A percentile compares a stretch with the other conserved stretches of the same genome.
Conservation (phyloP, 164 flowering plant genomes). For the Dillenia suffruticosa region DNA sequence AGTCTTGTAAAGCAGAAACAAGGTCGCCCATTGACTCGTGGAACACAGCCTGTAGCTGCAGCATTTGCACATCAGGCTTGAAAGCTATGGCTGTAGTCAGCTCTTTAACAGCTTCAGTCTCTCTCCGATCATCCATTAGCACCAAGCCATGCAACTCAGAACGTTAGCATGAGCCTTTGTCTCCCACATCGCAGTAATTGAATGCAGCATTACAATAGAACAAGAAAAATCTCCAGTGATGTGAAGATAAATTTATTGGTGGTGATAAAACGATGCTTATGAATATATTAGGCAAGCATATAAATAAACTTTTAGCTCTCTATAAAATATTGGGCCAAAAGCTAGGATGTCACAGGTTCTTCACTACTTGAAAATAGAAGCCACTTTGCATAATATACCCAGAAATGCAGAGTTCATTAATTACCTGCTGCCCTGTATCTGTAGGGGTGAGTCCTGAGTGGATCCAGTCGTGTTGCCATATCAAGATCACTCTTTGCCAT, state of each 20-base stretch:
- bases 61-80: conserved; percentile 78
- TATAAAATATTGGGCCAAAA: no score
- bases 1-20: conserved; percentile 56
- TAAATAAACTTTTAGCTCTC: no score
- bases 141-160: conserved; percentile 31
- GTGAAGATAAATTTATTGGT: no score
- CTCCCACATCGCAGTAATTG: no score
- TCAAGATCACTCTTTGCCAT: conserved; percentile 80
- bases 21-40: conserved; percentile 68
- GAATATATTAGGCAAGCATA: no score
- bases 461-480: conserved; percentile 79
- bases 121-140: conserved; percentile 89
- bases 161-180: conserved; percentile 6
- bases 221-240: background rate
- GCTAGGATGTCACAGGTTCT: no score
- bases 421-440: conserved; percentile 97
- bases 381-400: no score
- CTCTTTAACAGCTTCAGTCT: conserved; percentile 78
- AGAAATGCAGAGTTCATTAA: background rate
- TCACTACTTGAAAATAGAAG: no score
- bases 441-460: conserved; percentile 91
- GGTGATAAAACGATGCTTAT: no score
- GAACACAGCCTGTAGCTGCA: conserved; percentile 88
- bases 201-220: background rate
- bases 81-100: conserved; percentile 71